phyloP scores from a whole-genome alignment of 2,329 filamentous ascomycete genomes.

The Metarhizium humberi region DNA sequence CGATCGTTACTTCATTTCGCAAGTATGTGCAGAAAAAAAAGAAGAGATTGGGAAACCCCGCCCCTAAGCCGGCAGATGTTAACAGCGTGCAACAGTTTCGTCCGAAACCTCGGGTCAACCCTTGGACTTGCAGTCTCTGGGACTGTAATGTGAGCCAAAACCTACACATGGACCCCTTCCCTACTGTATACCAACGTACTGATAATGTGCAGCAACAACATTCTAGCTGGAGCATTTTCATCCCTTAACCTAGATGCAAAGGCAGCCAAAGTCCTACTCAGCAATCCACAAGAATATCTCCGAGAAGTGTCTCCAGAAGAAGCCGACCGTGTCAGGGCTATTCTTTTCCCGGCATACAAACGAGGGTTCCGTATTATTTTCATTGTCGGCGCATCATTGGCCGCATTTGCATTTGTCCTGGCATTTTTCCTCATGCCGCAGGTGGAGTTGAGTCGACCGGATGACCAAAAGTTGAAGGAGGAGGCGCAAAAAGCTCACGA shows the following conservation, averaged over 20 bases:
- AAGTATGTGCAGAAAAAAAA: slow-evolving; percentile 21
- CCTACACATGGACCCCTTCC: background rate
- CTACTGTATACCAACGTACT: background rate
- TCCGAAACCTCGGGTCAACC: slow-evolving; percentile 29
- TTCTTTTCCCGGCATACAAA: slow-evolving; percentile 27
- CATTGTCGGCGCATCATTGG: slow-evolving; percentile 25
- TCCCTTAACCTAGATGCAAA: slow-evolving; percentile 14
- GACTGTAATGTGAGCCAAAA: slow-evolving; percentile 24
- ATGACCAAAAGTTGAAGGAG: slow-evolving; percentile 27
- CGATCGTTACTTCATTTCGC: slow-evolving; percentile 32
- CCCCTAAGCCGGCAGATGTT: background rate
- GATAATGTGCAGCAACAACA: slow-evolving; percentile 23
- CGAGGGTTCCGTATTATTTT: slow-evolving; percentile 28
- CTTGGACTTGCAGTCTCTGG: slow-evolving; percentile 30
- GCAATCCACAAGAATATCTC: slow-evolving; percentile 24
- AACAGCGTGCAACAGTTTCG: slow-evolving; percentile 19
- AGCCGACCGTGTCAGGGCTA: slow-evolving; percentile 18
- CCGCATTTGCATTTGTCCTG: slow-evolving; percentile 25
- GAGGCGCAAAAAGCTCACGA: slow-evolving; percentile 17
- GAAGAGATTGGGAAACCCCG: too few species aligned
- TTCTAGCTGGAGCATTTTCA: slow-evolving; percentile 20
- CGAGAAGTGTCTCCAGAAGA: slow-evolving; percentile 17
- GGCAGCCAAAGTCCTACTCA: slow-evolving; percentile 18
- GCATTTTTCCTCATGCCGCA: slow-evolving; percentile 31
- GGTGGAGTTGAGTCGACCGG: slow-evolving; percentile 25